Evolutionary conservation across 768 basidiomycete genomes (phyloP).

Genomic region (Leccinum pellstonianum): DNA sequence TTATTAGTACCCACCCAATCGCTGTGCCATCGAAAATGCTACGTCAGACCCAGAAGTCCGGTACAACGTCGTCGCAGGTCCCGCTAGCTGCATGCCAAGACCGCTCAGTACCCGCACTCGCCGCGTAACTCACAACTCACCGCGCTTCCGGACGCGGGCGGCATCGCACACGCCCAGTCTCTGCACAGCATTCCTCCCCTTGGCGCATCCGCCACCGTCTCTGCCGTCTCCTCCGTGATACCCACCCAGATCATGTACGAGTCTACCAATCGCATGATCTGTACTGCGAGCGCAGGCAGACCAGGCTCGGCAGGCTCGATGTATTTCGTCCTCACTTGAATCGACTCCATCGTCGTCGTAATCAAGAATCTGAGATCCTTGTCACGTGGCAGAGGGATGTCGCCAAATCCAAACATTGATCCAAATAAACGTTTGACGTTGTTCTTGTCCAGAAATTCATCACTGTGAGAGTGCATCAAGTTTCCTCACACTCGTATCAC

Average conservation of each 20-base stretch:
- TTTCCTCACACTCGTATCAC: not conserved
- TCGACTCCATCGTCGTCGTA: constrained; percentile 19
- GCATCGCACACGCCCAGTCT: constrained; percentile 88
- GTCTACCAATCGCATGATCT: constrained; percentile 63
- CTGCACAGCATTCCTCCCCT: constrained; percentile 55
- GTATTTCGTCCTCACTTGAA: constrained; percentile 49
- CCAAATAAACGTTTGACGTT: no score
- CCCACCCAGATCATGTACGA: constrained; percentile 87
- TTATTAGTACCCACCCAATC: constrained; percentile 59
- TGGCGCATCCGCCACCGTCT: constrained; percentile 48
- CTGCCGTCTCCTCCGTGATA: constrained; percentile 45
- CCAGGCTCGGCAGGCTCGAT: constrained; percentile 49
- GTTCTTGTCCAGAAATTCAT: no score
- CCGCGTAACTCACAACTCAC: constrained; percentile 19
- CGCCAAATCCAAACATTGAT: no score
- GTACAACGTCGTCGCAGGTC: constrained; percentile 62
- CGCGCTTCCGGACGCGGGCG: constrained; percentile 33
- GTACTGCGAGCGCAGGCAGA: constrained; percentile 59
- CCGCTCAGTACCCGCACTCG: constrained; percentile 2
- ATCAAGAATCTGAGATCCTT: not conserved
- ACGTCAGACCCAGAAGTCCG: constrained; percentile 59
- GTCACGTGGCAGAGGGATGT: constrained; percentile 20
- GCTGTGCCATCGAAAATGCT: constrained; percentile 72
- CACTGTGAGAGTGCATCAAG: not conserved
- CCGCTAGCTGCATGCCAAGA: not conserved